Percentiles rank a stretch among this genome's conserved stretches.
Evolutionary conservation across 192 early-diverging fungal genomes (phyloP).

Genomic region (Coemansia sp.): DNA sequence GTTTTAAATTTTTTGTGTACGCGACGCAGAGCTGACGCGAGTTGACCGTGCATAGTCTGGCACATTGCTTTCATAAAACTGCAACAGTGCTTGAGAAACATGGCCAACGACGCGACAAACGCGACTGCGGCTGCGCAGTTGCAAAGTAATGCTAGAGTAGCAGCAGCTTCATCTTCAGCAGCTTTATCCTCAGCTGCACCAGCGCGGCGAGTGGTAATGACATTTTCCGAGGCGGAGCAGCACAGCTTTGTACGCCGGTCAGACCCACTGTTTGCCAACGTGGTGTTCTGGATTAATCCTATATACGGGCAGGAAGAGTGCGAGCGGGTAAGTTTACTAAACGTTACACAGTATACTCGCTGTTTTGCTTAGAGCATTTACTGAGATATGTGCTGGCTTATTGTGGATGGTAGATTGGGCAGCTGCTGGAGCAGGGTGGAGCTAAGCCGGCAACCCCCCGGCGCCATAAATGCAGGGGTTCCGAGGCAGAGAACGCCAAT

Average conservation of each 20-base stretch:
- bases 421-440: constrained; percentile 31
- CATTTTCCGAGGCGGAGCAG: constrained; percentile 30
- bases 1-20: not conserved
- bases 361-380: not conserved
- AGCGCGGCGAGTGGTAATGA: not conserved
- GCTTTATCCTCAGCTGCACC: not conserved
- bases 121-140: not conserved
- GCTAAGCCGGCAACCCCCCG: constrained; percentile 33
- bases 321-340: constrained; percentile 22
- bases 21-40: not conserved
- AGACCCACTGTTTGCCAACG: constrained; percentile 33
- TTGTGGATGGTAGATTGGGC: constrained; percentile 24
- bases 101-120: not conserved
- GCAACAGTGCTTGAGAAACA: not conserved
- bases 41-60: not conserved
- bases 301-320: constrained; percentile 15
- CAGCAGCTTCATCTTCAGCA: no score
- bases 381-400: not conserved
- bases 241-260: constrained; percentile 29
- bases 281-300: constrained; percentile 53
- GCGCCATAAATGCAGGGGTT: constrained; percentile 8
- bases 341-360: not conserved
- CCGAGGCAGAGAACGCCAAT: not conserved
- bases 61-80: no score
- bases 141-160: no score